Percentiles rank a stretch among this genome's conserved stretches.
phyloP scores from a whole-genome alignment of 2,329 filamentous ascomycete genomes.

The Thelonectria rubi region DNA sequence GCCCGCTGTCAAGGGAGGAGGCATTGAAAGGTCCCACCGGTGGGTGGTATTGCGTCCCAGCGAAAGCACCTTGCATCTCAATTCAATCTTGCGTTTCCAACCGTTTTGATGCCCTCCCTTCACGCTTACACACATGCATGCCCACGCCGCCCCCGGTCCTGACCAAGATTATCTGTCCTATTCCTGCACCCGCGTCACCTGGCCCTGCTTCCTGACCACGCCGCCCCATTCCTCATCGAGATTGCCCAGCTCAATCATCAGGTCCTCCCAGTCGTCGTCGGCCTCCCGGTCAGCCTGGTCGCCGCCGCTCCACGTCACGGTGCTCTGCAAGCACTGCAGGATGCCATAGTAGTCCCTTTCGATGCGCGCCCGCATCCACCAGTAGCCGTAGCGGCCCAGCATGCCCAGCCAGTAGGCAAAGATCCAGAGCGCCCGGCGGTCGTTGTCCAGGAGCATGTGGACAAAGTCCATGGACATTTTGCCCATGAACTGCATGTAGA shows the following conservation, averaged over 20 bases:
- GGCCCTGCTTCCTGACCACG: background rate
- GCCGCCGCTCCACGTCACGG: background rate
- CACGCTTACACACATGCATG: background rate
- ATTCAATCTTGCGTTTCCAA: background rate
- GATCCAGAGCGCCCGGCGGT: slow-evolving; percentile 11
- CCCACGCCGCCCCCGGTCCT: no score
- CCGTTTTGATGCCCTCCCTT: background rate
- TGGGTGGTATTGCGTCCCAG: background rate
- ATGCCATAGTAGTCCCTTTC: slow-evolving; percentile 8
- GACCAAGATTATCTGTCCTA: background rate
- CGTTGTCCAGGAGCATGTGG: background rate
- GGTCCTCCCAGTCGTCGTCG: background rate
- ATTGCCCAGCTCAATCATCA: slow-evolving; percentile 6
- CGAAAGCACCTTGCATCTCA: background rate
- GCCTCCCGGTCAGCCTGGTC: background rate
- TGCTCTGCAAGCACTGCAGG: background rate
- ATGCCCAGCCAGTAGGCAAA: slow-evolving; percentile 16
- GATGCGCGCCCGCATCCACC: slow-evolving; percentile 19
- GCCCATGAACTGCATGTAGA: slow-evolving; percentile 7
- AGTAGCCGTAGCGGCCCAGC: background rate
- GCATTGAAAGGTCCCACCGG: background rate
- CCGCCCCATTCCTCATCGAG: slow-evolving; percentile 3
- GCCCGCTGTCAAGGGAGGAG: background rate
- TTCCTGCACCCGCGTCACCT: background rate
- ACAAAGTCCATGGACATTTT: slow-evolving; percentile 3